Base-by-base conservation (phyloP, 106 monocot species). In the Xerophyta viscosa region DNA sequence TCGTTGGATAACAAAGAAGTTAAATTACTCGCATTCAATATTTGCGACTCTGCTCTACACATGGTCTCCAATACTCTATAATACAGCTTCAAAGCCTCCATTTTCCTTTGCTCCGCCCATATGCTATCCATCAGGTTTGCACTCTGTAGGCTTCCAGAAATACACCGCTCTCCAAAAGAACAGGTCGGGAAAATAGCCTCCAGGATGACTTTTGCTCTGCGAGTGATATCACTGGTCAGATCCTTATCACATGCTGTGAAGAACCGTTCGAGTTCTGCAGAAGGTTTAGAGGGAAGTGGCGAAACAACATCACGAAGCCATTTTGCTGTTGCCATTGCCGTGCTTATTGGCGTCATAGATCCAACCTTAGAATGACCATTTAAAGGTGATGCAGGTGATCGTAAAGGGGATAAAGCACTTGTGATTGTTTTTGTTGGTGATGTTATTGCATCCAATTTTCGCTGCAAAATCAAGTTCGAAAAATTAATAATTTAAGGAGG, bases 81-180 rank as follows among this genome's bases (percentile, higher is more conserved):
- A 41, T 96, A 96, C 13, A 96, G 60, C 52, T 96, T 96, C 29
- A 85, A 27, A n/a, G 85, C 81, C 65, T 96, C 96, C 41, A 64
- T 50, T 77, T 96, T 96, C 37, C 88, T 78, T 69, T 96, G 80
- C 63, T 80, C 96, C 50, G 96, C 85, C 96, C 96, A 96, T 62
- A 82, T 75, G 41, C 68, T 69, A 73, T 94, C 94, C 71, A 88
- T 72, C 36, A 75, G 36, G 41, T 63, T 75, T 39, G 70, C 62
- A 54, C 62, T 71, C 48, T 77, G 76, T 47, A 76, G 24, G 52
- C 29, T 63, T 24, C 69, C 70, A 39, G 57, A 13, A 18, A 60
- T 42, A 41, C 63, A 71, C 20, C 73, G 63, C 31, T 84, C 90
- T 19, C 68, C 78, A 54, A 75, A 57, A 26, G 78, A 62, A 56